A percentile compares a stretch with the other conserved stretches of the same genome.
Conservation (phyloP, 2,329 filamentous ascomycete genomes). For the Didymella pinodella region DNA sequence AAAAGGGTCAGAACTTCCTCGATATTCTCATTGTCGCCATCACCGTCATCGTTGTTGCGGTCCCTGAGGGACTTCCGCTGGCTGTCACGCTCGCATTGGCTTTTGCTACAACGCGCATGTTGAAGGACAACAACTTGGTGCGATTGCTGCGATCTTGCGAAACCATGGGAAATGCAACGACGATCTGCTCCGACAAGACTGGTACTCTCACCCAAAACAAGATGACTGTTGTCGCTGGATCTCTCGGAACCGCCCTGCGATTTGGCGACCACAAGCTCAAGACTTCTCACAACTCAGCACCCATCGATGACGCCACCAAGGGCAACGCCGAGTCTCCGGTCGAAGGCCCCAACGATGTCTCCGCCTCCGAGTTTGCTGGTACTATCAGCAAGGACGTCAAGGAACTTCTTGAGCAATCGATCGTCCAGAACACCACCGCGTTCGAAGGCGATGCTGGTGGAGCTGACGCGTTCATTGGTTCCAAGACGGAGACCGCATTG, state of each 20-base stretch:
- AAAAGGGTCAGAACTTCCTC: constrained; percentile 77
- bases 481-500: constrained; percentile 79
- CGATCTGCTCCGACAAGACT: constrained; percentile 74
- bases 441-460: constrained; percentile 54
- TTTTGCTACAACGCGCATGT: constrained; percentile 72
- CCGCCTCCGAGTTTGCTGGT: constrained; percentile 62
- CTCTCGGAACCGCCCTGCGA: constrained; percentile 66
- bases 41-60: constrained; percentile 73
- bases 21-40: constrained; percentile 70
- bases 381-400: constrained; percentile 63
- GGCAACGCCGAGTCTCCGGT: constrained; percentile 48
- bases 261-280: constrained; percentile 59
- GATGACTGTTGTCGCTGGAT: constrained; percentile 73
- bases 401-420: constrained; percentile 66
- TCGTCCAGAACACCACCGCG: constrained; percentile 51
- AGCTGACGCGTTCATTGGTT: constrained; percentile 69
- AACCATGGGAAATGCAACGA: constrained; percentile 75
- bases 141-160: constrained; percentile 72
- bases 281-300: constrained; percentile 16
- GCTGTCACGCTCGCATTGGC: constrained; percentile 73
- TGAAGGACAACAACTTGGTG: constrained; percentile 76
- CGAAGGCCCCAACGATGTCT: constrained; percentile 57
- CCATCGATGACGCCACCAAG: constrained; percentile 42
- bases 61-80: constrained; percentile 71
- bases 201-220: constrained; percentile 55